Base-by-base conservation (phyloP, 2,329 filamentous ascomycete species). In the Neopestalotiopsis sp. region DNA sequence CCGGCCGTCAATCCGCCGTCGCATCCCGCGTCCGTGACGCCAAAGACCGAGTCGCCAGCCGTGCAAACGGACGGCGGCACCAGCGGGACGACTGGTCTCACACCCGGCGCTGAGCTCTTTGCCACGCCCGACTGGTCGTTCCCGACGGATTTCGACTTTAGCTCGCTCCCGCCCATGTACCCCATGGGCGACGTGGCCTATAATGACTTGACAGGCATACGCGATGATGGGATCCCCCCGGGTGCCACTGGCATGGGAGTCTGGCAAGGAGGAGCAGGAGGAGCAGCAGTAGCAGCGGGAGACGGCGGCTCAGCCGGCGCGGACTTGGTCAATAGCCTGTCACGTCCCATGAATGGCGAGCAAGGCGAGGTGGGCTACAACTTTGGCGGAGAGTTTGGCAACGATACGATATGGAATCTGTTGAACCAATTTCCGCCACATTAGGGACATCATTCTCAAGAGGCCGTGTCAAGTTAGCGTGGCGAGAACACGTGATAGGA, bases 101-200 rank as follows among this genome's bases (percentile, higher is more conserved):
- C 76, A 30, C 74, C 75, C 30, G 49, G 61, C 20, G 17, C 67
- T 6, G 68, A 66, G 59, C 70, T 73, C 32, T 72, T 76, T 42
- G 68, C 72, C 34, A 68, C 61, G 9, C 68, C 72, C 2, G 79
- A 82, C 62, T 85, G 83, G 81, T 76, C 77, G 17, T 72, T 84
- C 57, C 84, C 85, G 1, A 78, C 79, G 6, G 78, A 81, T 67
- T 86, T 87, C 69, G 83, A 86, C 72, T 84, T 89, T 73, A 79
- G 83, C 28, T 79, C 80, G 12, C 82, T 90, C 69, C 83, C 86
- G 71, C 86, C 87, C 17, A 82, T 89, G 69, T 89, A 88, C 67
- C 85, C 88, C 0, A 88, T 86, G 69, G 84, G 85, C 24, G 88
- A 90, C 71, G 78, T 90, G 5, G 78, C 88, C 0, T 89, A 86